phyloP scores from a whole-genome alignment of 345 rosid genomes.

The Hypericum perforatum region DNA sequence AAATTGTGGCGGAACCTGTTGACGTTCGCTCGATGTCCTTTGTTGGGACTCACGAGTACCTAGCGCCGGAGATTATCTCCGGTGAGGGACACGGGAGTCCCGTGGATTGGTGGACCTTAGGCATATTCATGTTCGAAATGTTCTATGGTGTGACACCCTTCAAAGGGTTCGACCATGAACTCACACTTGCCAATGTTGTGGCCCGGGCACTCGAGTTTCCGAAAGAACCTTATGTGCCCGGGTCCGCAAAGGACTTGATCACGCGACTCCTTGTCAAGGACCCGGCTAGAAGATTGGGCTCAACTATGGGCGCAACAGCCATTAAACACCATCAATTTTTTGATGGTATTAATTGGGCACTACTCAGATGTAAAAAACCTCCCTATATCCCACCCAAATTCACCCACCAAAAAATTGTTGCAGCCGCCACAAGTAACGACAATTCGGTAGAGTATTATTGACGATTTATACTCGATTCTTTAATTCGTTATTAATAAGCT shows the following conservation, averaged over 20 bases:
- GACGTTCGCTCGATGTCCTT: constrained; percentile 56
- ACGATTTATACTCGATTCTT: too few relatives aligned
- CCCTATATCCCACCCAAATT: constrained; percentile 32
- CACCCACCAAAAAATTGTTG: constrained; percentile 4
- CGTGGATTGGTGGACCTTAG: constrained; percentile 71
- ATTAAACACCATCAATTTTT: constrained; percentile 46
- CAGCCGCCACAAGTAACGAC: constrained; percentile 2
- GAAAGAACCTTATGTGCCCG: constrained; percentile 37
- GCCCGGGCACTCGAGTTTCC: constrained; percentile 63
- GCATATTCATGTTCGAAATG: constrained; percentile 47
- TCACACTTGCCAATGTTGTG: constrained; percentile 48
- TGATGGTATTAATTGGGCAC: constrained; percentile 50
- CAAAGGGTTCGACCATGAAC: constrained; percentile 43
- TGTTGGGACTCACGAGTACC: constrained; percentile 58
- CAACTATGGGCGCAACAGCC: constrained; percentile 44
- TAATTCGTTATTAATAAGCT: too few relatives aligned
- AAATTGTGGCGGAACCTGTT: constrained; percentile 52
- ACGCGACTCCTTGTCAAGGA: constrained; percentile 45
- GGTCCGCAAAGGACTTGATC: constrained; percentile 41
- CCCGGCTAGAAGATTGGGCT: constrained; percentile 39
- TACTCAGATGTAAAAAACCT: constrained; percentile 43
- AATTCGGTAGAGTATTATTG: constrained; percentile 38
- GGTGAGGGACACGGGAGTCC: constrained; percentile 64
- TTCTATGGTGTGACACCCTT: constrained; percentile 50
- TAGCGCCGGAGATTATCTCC: constrained; percentile 54